Base-by-base conservation (phyloP, 441 rosid genomes). In the Adansonia grandidieri region DNA sequence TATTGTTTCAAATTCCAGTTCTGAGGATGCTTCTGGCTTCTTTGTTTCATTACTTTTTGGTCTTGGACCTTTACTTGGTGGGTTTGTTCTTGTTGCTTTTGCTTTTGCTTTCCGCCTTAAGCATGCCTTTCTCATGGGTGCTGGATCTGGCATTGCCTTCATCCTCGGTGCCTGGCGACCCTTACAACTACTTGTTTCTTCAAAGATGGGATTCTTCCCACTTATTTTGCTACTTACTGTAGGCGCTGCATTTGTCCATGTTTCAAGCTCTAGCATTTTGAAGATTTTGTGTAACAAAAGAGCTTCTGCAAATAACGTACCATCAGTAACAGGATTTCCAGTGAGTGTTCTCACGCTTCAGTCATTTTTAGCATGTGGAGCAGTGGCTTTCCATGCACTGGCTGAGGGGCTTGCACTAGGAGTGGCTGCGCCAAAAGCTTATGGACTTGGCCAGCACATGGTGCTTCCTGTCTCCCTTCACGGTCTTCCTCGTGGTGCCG, bases 371-470 rank as follows among this genome's bases (percentile, higher is more conserved):
- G 93, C 99, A 0, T 92, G 99, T 78, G 95, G 95, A 82, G 92
- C 91, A 2, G 92, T 94, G 74, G 98, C 92, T 53, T 79, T 97
- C 63, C 99, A 97, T 74, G 99, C 99, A 74, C 57, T 97, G 78
- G 96, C 98, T 1, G 99, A 97, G 82, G 98, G 98, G 78, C 97
- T 97, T 45, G 98, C 98, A 24, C 89, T 94, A 1, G 99, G 98
- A 47, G 97, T 97, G 2, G 99, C 98, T 76, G 99, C 98, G 75
- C 98, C 98, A 48, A 89, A 92, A 80, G 99, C 99, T 15, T 92
- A 96, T 45, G 97, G 99, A 63, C 86, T 93, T 0, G 99, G 98
- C 70, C 91, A 88, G 78, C 95, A 97, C 88, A 94, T 97, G 92
- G 95, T 97, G 77, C 95, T 97, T 77, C 99, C 98, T 0, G 98